Percentiles rank a stretch among this genome's conserved stretches.
These are phyloP conservation scores for Phytopythium delawarense DNA, from an alignment of 352 stramenopile genomes.

Conservation along the genomic window DNA sequence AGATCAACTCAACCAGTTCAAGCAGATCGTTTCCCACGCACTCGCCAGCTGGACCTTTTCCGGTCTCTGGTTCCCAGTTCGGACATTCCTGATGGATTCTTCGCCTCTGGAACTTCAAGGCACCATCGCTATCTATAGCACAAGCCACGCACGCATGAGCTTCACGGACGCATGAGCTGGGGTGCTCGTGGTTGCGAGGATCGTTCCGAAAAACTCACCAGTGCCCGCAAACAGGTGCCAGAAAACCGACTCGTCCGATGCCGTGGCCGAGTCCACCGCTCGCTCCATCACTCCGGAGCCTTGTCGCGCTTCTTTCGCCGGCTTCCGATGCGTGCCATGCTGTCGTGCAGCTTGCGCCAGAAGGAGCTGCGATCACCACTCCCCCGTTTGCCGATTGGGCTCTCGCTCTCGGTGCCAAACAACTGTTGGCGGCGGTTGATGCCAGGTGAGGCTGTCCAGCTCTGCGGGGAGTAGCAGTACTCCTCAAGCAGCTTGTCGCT, in stretches of 20 bases:
- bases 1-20: conserved; percentile 3
- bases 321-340: conserved; percentile 61
- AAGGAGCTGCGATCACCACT: conserved; percentile 44
- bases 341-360: conserved; percentile 71
- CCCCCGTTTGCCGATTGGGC: conserved; percentile 26
- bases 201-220: neutral
- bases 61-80: neutral
- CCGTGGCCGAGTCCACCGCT: neutral
- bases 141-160: neutral
- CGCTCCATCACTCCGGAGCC: neutral
- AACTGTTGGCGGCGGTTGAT: conserved; percentile 61
- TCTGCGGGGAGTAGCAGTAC: conserved; percentile 80
- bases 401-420: conserved; percentile 64
- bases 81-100: neutral
- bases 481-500: conserved; percentile 81
- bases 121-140: neutral
- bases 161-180: neutral
- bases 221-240: neutral
- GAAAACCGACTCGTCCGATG: neutral
- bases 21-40: conserved; percentile 2
- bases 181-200: no score
- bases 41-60: neutral
- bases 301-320: conserved; percentile 40
- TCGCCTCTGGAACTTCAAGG: neutral
- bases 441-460: conserved; percentile 75